Conservation (phyloP, 345 rosid genomes). For the Gossypium mustelinum region DNA sequence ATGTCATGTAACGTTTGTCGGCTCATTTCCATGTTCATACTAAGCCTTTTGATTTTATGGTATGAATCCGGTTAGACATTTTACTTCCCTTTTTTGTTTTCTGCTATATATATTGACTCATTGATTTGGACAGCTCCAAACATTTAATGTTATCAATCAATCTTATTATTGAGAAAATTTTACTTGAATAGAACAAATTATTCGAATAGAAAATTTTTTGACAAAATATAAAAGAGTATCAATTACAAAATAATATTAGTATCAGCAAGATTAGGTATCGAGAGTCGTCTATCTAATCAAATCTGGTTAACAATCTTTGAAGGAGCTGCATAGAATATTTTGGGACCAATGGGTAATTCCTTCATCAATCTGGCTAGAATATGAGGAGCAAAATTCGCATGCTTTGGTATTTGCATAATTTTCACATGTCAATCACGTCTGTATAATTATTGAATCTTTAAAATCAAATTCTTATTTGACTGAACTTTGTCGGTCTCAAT, state of each 20-base stretch:
- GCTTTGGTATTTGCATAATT: accelerated
- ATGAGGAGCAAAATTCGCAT: too few relatives aligned
- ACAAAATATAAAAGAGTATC: too few relatives aligned
- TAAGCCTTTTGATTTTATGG: neutral
- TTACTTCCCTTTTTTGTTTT: neutral
- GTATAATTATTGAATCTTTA: too few relatives aligned
- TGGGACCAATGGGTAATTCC: too few relatives aligned
- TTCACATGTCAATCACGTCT: accelerated
- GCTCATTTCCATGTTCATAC: neutral
- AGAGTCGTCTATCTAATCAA: too few relatives aligned
- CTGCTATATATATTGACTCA: neutral
- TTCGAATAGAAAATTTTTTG: too few relatives aligned
- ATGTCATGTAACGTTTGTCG: neutral
- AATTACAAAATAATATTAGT: too few relatives aligned
- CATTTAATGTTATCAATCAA: neutral
- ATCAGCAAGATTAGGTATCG: accelerated
- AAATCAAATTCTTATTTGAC: accelerated
- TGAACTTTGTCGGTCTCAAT: accelerated
- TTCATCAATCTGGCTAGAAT: accelerated
- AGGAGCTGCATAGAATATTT: too few relatives aligned
- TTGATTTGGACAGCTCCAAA: neutral
- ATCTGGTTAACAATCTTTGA: too few relatives aligned
- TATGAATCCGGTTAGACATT: neutral
- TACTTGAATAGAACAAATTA: too few relatives aligned
- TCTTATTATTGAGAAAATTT: too few relatives aligned